Evolutionary conservation across 2,329 filamentous ascomycete genomes (phyloP).

Genomic region (Aspergillus jensenii): DNA sequence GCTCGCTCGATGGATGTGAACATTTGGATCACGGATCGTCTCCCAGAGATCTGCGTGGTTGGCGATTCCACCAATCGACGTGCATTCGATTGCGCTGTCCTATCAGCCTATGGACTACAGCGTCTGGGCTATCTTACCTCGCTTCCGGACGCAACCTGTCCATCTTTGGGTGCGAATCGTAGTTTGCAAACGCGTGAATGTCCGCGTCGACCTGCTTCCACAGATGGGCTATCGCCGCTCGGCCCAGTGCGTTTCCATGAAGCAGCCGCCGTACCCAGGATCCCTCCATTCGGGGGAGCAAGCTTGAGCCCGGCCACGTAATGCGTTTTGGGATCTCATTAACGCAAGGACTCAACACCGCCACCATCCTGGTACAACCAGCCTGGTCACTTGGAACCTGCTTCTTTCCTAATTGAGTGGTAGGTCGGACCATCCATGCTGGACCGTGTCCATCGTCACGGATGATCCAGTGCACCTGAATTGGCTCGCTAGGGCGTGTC

Average conservation of each 20-base stretch:
- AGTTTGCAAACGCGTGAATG: conserved; percentile 15
- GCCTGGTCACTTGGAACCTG: conserved; percentile 23
- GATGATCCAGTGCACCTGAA: conserved; percentile 27
- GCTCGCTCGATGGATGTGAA: conserved; percentile 22
- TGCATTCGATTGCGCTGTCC: conserved; percentile 22
- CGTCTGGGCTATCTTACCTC: not conserved
- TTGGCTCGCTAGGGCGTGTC: conserved; percentile 2
- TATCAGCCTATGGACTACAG: too few species aligned
- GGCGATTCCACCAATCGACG: conserved; percentile 22
- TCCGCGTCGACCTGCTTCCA: conserved; percentile 20
- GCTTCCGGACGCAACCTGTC: conserved; percentile 17
- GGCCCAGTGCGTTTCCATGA: conserved; percentile 23
- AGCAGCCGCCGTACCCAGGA: conserved; percentile 22
- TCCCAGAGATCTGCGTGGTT: conserved; percentile 27
- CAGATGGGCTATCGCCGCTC: conserved; percentile 17
- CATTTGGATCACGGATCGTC: conserved; percentile 17
- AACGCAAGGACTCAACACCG: conserved; percentile 19
- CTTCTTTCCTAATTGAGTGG: conserved; percentile 17
- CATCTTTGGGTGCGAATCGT: conserved; percentile 21
- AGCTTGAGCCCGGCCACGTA: not conserved
- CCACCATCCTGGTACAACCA: conserved; percentile 21
- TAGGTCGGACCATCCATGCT: conserved; percentile 26
- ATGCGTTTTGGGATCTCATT: conserved; percentile 20
- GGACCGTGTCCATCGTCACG: conserved; percentile 20
- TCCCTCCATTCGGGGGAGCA: conserved; percentile 16